Evolutionary conservation across 2,329 filamentous ascomycete species (phyloP), one percentile per base, ranked within the genome.

Genomic region (Trichoderma hamatum): DNA sequence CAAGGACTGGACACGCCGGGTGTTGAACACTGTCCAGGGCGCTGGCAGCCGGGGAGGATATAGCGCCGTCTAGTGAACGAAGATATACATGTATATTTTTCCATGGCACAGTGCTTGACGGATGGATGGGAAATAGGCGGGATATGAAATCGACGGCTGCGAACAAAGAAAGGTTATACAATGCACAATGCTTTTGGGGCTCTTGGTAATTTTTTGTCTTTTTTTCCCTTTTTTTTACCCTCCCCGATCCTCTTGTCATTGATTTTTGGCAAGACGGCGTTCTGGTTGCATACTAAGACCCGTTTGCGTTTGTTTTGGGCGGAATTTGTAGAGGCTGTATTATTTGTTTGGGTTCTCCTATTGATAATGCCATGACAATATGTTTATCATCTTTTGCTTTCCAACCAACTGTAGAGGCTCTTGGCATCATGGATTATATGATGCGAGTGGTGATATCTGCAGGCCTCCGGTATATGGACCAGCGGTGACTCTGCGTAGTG

Each of bases 41-140:
- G 87, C 90, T 54, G 92, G 93, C 9, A 91, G 89, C 70, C 89
- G 96, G 75, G 95, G 95, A 56, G 96, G 96, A 2, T 99, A 99
- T 81, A 97, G 93, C 76, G 96, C 96, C 56, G 95, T 99, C 73
- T 97, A 83, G 84, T 30, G 56, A 26, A 24, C 13, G n/a, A 56
- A 36, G 16, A n/a, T 9, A n/a, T n/a, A n/a, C 39, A 11, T 19
- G 7, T 46, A 16, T 16, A 26, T 49, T 49, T 49, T 4, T 34
- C 3, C 39, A 36, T 34, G 34, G 63, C 39, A n/a, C 28, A 21
- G 54, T 30, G 19, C 39, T n/a, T n/a, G 14, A n/a, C 28, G 43
- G 61, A 54, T 19, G 59, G 55, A 56, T 26, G 32, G 34, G 51
- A 49, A 49, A 55, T 64, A 39, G 32, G 61, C 36, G 24, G 30